Conservation (phyloP, 345 rosid species). For the Citrus maxima region DNA sequence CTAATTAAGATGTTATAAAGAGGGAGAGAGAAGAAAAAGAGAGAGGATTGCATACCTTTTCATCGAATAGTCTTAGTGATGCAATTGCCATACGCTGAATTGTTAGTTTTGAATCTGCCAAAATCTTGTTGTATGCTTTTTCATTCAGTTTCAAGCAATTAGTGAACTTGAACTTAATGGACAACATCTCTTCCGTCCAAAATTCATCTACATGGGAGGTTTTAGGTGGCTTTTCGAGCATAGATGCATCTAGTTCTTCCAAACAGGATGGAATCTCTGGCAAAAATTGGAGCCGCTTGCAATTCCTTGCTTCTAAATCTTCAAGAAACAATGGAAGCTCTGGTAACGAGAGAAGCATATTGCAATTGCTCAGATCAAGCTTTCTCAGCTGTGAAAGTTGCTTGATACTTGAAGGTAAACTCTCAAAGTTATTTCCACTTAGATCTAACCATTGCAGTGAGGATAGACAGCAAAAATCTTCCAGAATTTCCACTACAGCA, state of each 20-base stretch:
- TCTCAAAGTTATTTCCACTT: not conserved
- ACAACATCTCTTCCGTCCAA: too few species aligned
- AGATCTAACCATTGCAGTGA: not conserved
- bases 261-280: not conserved
- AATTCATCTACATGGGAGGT: not conserved
- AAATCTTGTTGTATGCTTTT: not conserved
- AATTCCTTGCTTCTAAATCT: not conserved
- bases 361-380: not conserved
- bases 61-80: not conserved
- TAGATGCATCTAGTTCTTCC: not conserved
- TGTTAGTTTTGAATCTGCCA: not conserved
- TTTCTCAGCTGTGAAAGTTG: not conserved
- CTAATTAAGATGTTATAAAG: not conserved
- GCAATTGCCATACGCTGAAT: not conserved
- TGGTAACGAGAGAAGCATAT: slow-evolving; percentile 2
- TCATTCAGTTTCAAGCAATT: slow-evolving; percentile 5
- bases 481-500: not conserved
- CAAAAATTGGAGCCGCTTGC: not conserved
- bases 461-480: not conserved
- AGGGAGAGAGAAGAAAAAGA: not conserved
- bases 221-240: not conserved
- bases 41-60: not conserved
- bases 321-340: slow-evolving; percentile 1
- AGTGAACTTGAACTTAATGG: not conserved
- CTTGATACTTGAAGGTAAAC: not conserved